phyloP scores from a whole-genome alignment of 192 early-diverging fungal species.

The Pilaira anomala region DNA sequence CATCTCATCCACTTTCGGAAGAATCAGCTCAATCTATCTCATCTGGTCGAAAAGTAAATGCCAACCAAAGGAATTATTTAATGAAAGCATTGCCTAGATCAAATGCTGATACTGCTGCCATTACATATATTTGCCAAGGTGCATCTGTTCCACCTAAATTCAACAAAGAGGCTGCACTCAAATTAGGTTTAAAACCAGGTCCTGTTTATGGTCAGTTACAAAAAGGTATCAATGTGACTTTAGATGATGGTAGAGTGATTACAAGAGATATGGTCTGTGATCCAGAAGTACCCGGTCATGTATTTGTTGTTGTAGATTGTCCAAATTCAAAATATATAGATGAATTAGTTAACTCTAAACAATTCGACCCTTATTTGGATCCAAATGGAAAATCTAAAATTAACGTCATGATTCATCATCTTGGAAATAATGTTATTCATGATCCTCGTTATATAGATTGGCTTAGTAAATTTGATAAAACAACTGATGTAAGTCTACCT shows the following conservation, averaged over 20 bases:
- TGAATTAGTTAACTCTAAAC: constrained; percentile 38
- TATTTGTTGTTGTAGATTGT: constrained; percentile 71
- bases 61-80: constrained; percentile 13
- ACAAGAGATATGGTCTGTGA: constrained; percentile 63
- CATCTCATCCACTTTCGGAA: neutral
- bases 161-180: constrained; percentile 58
- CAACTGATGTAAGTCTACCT: constrained; percentile 50
- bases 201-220: constrained; percentile 57
- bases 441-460: constrained; percentile 65
- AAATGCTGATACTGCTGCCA: constrained; percentile 43
- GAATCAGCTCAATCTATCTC: neutral
- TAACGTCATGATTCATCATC: constrained; percentile 64
- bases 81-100: constrained; percentile 40
- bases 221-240: constrained; percentile 55
- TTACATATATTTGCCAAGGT: constrained; percentile 76
- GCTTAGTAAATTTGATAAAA: constrained; percentile 67
- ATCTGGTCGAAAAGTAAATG: no score
- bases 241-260: constrained; percentile 64
- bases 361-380: constrained; percentile 38
- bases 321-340: constrained; percentile 55
- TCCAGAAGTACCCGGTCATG: constrained; percentile 27
- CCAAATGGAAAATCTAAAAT: constrained; percentile 23
- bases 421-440: constrained; percentile 60
- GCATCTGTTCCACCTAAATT: constrained; percentile 80
- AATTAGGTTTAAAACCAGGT: constrained; percentile 68